Percentiles rank a stretch among this genome's conserved stretches.
Conservation (phyloP, 306 rosid species). For the Biancaea sappan region DNA sequence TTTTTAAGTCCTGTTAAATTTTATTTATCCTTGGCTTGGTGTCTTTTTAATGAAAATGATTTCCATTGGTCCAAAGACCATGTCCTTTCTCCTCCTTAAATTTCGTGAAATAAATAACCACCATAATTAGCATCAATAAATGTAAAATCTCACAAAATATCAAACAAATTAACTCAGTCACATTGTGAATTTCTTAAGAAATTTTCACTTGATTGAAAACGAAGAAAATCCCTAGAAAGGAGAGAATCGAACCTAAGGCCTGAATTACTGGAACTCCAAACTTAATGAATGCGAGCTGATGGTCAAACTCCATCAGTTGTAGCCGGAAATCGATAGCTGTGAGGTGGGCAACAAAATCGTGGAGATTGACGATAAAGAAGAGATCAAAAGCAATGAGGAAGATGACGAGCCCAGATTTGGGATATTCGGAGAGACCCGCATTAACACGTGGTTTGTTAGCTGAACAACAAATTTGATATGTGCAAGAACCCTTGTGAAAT, state of each 20-base stretch:
- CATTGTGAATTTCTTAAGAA: neutral
- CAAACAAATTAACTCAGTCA: neutral
- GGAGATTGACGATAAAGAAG: constrained; percentile 58
- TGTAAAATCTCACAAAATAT: neutral
- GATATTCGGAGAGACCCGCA: constrained; percentile 57
- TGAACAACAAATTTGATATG: no score
- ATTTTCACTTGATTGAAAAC: constrained; percentile 59
- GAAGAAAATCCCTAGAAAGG: constrained; percentile 51
- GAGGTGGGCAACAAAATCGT: constrained; percentile 77
- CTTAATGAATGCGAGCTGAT: constrained; percentile 73
- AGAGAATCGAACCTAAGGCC: constrained; percentile 63
- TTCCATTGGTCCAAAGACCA: no score
- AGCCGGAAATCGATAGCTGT: constrained; percentile 63
- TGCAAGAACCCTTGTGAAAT: no score
- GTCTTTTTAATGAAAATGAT: no score
- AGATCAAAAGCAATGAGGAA: constrained; percentile 46
- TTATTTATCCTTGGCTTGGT: no score
- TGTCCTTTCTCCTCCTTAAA: constrained; percentile 64
- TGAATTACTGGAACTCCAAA: constrained; percentile 64
- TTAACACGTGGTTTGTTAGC: no score
- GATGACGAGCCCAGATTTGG: constrained; percentile 65
- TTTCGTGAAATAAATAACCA: constrained; percentile 3
- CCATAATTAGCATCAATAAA: neutral
- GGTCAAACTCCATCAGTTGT: constrained; percentile 55
- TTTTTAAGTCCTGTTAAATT: no score